Evolutionary conservation across 768 basidiomycete genomes (phyloP).

Genomic region (Naganishia friedmannii): DNA sequence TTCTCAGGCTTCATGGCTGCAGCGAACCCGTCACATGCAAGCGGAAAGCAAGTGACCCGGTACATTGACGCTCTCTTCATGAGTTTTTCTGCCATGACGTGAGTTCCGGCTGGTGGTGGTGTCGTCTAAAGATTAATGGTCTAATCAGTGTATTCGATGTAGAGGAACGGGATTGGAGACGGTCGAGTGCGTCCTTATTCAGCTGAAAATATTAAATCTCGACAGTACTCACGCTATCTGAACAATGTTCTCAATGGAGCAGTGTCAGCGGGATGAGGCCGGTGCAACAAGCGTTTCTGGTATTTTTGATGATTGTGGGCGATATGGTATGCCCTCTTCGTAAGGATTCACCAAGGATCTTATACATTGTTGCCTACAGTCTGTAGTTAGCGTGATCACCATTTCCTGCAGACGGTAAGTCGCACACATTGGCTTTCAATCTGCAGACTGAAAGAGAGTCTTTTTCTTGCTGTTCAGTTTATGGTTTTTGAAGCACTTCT

Average conservation of each 20-base stretch:
- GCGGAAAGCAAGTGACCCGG: conserved; percentile 9
- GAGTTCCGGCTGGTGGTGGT: no score
- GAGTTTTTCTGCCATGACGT: conserved; percentile 36
- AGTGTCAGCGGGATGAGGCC: conserved; percentile 31
- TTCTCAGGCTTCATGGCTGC: conserved; percentile 35
- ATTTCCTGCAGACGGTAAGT: conserved; percentile 8
- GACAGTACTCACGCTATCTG: not conserved
- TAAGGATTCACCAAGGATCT: not conserved
- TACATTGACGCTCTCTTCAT: conserved; percentile 35
- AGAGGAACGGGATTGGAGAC: conserved; percentile 14
- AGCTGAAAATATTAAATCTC: no score
- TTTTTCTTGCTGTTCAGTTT: not conserved
- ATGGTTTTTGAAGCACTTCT: conserved; percentile 2
- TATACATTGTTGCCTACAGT: not conserved
- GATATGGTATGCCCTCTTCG: conserved; percentile 11
- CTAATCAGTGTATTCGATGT: no score
- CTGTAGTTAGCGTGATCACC: not conserved
- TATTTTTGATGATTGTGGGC: conserved; percentile 29
- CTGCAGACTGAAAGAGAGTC: not conserved
- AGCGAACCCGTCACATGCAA: conserved; percentile 25
- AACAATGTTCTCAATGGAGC: not conserved
- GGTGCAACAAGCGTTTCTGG: conserved; percentile 34
- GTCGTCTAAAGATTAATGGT: no score
- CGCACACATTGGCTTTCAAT: not conserved
- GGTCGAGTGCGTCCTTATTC: not conserved